These are phyloP conservation scores for Ustanciosporium gigantosporum DNA, from an alignment of 1,284 basidiomycete species.

Conservation along the genomic window DNA sequence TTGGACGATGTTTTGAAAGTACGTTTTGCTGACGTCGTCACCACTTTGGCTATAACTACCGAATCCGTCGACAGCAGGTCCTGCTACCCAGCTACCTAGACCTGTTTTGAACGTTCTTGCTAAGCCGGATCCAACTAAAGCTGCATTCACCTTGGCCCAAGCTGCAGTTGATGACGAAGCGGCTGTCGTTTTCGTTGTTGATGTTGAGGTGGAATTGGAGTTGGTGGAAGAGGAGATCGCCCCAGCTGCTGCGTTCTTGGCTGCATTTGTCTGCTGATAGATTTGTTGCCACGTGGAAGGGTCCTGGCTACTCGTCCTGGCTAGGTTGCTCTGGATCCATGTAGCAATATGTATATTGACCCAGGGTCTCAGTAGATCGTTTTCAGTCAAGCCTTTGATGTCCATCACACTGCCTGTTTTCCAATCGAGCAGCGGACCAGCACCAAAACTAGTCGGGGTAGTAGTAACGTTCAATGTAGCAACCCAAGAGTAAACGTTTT, in stretches of 20 bases:
- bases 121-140: conserved; percentile 9
- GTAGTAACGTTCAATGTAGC: conserved; percentile 42
- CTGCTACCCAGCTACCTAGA: conserved; percentile 57
- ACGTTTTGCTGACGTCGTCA: conserved; percentile 50
- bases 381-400: conserved; percentile 16
- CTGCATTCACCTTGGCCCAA: conserved; percentile 6
- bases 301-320: conserved; percentile 46
- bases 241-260: too few species aligned
- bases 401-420: conserved; percentile 38
- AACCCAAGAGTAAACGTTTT: too few species aligned
- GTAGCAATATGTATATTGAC: conserved; percentile 57
- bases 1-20: conserved; percentile 43
- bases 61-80: conserved; percentile 44
- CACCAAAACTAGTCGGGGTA: conserved; percentile 1
- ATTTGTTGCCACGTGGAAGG: conserved; percentile 48
- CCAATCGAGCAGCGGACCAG: conserved; percentile 48
- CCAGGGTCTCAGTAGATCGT: conserved; percentile 55
- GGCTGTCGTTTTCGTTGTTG: too few species aligned
- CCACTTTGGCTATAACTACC: conserved; percentile 43
- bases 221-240: too few species aligned
- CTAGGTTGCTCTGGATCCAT: conserved; percentile 57
- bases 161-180: background rate
- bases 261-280: conserved; percentile 10
- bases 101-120: conserved; percentile 31
- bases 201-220: too few species aligned